Conservation (phyloP, 352 stramenopile species). For the Elongisporangium undulatum region DNA sequence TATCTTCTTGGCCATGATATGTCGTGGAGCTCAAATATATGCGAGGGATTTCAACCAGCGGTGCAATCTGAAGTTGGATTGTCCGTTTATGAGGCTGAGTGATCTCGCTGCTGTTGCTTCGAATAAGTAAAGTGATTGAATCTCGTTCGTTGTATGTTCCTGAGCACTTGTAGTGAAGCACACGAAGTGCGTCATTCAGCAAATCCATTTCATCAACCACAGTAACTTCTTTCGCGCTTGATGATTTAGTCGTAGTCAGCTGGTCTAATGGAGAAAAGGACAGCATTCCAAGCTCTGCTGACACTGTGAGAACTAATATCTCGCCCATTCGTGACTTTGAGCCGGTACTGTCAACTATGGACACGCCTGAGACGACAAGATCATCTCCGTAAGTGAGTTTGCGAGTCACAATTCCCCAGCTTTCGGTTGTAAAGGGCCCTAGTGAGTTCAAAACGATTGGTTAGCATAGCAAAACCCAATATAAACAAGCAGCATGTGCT, state of each 20-base stretch:
- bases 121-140: conserved; percentile 12
- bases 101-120: conserved; percentile 5
- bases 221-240: too few relatives aligned
- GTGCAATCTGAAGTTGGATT: conserved; percentile 18
- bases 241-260: neutral
- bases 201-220: neutral
- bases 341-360: conserved; percentile 5
- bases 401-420: conserved; percentile 13
- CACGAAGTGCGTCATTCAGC: conserved; percentile 16
- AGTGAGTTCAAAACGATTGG: neutral
- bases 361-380: conserved; percentile 7
- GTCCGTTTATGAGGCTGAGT: conserved; percentile 11
- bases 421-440: conserved; percentile 14
- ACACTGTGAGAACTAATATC: conserved; percentile 8
- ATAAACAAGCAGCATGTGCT: neutral
- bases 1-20: conserved; percentile 35
- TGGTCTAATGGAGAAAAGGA: conserved; percentile 6
- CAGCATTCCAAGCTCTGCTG: conserved; percentile 7
- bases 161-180: conserved; percentile 14
- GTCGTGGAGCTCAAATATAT: conserved; percentile 20
- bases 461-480: neutral
- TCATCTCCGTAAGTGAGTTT: conserved; percentile 8
- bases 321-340: neutral
- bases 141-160: conserved; percentile 11
- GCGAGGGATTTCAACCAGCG: conserved; percentile 19